Evolutionary conservation across 2,329 filamentous ascomycete species (phyloP), one percentile per base, ranked within the genome.

Genomic region (Neoarthrinium moseri): DNA sequence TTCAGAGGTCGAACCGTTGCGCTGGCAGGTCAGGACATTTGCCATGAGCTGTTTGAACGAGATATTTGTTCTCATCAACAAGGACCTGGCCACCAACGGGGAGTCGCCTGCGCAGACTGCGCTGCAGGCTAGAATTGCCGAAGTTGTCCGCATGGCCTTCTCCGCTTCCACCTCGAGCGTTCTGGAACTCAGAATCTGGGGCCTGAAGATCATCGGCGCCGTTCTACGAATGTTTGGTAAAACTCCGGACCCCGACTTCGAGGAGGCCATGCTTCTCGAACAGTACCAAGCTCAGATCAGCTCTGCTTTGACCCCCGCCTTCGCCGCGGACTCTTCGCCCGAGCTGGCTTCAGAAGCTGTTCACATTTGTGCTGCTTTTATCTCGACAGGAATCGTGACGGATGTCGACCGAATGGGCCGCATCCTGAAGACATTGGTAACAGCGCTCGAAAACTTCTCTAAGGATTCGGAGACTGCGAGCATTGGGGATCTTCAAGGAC

Each of bases 211-310:
- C 45, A 91, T 99, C 45, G 91, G 95, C 49, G 89, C 91, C 47
- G 83, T 97, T 8, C 74, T 99, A 41, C 95, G 91, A 73, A 90
- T 96, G 75, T 99, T 99, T 70, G 94, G 94, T 44, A 92, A 91
- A 62, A 91, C 89, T 2, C 89, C 92, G 2, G 94, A 99, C 67
- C 95, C 94, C 0, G 94, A 99, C 63, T 99, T 99, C 61, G 83
- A 92, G n/a, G 94, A 99, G 67, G 94, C 89, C 1, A 95, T 95
- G 69, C 77, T 99, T 13, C 78, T 99, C 4, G 95, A 99, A 65
- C 94, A 99, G 66, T 99, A 99, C 60, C 95, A 99, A 67, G 94
- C 94, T 5, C 94, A 99, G 63, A 99, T 99, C 62, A 91, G 91
- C 58, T 97, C 94, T 15, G 94, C 94, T 1, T 75, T 99, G 50